Conservation (phyloP, 164 flowering plant genomes). For the Chloranthus sessilifolius region DNA sequence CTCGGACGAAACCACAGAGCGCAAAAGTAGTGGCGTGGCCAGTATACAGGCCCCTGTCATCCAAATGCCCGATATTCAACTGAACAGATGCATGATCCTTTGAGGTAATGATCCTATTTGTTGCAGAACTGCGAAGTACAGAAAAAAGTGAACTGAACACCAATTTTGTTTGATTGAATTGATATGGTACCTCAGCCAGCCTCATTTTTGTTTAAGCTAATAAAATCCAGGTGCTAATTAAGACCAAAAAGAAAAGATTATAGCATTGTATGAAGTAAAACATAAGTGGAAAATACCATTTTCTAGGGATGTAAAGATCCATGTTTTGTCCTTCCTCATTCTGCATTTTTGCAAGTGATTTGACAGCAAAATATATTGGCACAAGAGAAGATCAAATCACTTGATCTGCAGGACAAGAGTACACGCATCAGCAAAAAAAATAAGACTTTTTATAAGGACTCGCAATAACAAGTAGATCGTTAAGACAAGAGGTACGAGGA, state of each 20-base stretch:
- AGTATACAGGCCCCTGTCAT: conserved; percentile 58
- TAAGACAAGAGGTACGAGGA: not conserved
- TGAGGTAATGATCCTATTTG: conserved; percentile 78
- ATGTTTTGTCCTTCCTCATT: conserved; percentile 53
- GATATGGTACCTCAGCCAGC: no score
- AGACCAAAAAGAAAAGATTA: not conserved
- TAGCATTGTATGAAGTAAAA: not conserved
- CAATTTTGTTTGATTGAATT: no score
- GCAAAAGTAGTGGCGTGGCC: conserved; percentile 65
- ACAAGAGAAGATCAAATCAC: not conserved
- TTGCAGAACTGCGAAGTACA: conserved; percentile 57
- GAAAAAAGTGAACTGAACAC: not conserved
- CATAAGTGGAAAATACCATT: conserved; percentile 28
- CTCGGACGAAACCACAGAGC: conserved; percentile 72
- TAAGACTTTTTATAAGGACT: not conserved
- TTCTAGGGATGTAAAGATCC: conserved; percentile 62
- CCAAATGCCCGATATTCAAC: conserved; percentile 72
- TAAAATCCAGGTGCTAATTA: no score
- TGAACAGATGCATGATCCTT: conserved; percentile 88
- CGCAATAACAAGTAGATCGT: not conserved
- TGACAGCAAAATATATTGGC: not conserved
- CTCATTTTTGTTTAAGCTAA: no score
- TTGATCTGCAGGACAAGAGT: not conserved
- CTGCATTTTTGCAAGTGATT: conserved; percentile 36
- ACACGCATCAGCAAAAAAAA: no score